Percentiles rank a stretch among this genome's conserved stretches.
phyloP scores from a whole-genome alignment of 2,329 filamentous ascomycete species.

The Hypoxylon sp. region DNA sequence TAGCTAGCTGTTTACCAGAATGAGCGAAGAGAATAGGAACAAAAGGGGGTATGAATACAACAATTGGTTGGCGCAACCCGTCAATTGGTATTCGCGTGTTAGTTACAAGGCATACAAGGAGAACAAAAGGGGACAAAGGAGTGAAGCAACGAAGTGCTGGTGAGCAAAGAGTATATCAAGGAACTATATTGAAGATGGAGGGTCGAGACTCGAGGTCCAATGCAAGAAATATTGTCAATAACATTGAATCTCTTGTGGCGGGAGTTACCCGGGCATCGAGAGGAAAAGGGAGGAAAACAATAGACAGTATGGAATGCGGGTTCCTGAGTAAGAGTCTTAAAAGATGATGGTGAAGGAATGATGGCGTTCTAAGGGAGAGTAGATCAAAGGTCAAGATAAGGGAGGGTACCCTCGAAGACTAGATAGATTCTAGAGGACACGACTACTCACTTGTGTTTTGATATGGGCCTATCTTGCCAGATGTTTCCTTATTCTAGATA shows the following conservation, averaged over 20 bases:
- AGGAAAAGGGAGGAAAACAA: constrained; percentile 19
- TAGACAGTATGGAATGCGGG: constrained; percentile 33
- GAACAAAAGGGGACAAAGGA: constrained; percentile 33
- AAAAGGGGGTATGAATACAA: constrained; percentile 27
- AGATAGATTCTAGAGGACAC: too few relatives aligned
- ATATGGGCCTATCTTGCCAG: too few relatives aligned
- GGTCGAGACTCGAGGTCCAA: constrained; percentile 12
- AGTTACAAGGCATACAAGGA: constrained; percentile 22
- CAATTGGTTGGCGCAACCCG: constrained; percentile 24
- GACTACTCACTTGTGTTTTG: too few relatives aligned
- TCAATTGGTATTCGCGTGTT: constrained; percentile 35
- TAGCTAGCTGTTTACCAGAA: constrained; percentile 27
- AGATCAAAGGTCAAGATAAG: constrained; percentile 34
- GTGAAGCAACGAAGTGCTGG: constrained; percentile 23
- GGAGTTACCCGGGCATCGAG: constrained; percentile 34
- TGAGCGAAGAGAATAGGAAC: constrained; percentile 33
- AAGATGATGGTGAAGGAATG: constrained; percentile 38
- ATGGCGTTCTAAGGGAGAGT: constrained; percentile 35
- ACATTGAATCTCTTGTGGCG: constrained; percentile 18
- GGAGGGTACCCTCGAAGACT: constrained; percentile 22
- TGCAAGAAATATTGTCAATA: constrained; percentile 15
- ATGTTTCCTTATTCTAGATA: too few relatives aligned
- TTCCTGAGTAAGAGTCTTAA: constrained; percentile 26
- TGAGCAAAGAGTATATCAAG: constrained; percentile 27
- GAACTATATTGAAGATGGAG: constrained; percentile 25